phyloP scores from a whole-genome alignment of 768 basidiomycete genomes.

The Pholiota microspora region DNA sequence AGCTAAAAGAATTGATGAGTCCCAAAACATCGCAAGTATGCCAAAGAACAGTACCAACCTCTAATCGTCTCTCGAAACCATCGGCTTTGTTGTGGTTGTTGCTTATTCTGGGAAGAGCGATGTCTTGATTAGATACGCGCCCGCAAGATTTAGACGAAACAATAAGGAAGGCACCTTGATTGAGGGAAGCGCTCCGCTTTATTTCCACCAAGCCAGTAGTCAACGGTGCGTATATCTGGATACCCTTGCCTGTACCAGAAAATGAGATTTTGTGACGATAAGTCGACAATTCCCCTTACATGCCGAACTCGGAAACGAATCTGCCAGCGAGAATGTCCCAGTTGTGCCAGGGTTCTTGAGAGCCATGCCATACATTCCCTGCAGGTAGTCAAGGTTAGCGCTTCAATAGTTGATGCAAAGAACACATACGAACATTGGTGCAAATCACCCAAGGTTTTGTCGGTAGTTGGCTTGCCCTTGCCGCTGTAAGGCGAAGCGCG shows the following conservation, averaged over 20 bases:
- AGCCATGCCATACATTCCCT: conserved; percentile 95
- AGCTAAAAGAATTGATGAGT: conserved; percentile 38
- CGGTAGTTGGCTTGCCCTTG: conserved; percentile 66
- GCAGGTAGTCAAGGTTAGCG: neutral
- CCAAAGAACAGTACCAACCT: conserved; percentile 40
- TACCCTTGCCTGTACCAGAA: conserved; percentile 68
- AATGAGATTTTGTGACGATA: neutral
- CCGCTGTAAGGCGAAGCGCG: conserved; percentile 88
- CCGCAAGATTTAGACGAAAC: neutral
- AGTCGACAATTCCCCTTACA: conserved; percentile 42
- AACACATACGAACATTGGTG: conserved; percentile 72
- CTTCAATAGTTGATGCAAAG: neutral
- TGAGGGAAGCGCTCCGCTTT: conserved; percentile 79
- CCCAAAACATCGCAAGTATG: neutral
- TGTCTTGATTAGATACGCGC: neutral
- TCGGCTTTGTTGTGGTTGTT: conserved; percentile 91
- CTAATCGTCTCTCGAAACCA: conserved; percentile 80
- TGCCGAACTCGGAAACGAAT: conserved; percentile 95
- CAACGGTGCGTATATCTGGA: conserved; percentile 85
- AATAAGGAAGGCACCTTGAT: conserved; percentile 79
- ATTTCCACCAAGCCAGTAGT: conserved; percentile 84
- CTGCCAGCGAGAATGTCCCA: conserved; percentile 90
- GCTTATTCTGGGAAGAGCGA: conserved; percentile 43
- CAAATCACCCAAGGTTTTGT: conserved; percentile 80
- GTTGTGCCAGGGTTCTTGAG: conserved; percentile 91